These are phyloP conservation scores for Pseudocercospora fuligena DNA, from an alignment of 2,329 filamentous ascomycete species.

Conservation along the genomic window DNA sequence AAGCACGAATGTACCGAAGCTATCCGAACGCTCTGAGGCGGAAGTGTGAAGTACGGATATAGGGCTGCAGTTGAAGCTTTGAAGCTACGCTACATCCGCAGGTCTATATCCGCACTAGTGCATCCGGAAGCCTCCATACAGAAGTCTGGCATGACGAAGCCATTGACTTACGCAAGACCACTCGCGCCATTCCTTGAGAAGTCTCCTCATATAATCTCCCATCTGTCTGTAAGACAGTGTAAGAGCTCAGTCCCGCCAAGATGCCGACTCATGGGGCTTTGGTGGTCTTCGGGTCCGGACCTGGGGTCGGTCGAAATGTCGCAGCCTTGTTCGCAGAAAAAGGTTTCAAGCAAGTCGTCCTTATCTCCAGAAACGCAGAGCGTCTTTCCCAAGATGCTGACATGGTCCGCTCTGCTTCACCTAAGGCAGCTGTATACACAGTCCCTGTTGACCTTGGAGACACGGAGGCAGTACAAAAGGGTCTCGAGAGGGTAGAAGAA, in stretches of 20 bases:
- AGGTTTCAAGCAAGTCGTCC: conserved; percentile 34
- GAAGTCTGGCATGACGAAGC: too few species aligned
- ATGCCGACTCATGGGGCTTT: conserved; percentile 29
- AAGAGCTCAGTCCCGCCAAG: conserved; percentile 8
- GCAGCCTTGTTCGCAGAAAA: conserved; percentile 35
- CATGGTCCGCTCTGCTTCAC: conserved; percentile 24
- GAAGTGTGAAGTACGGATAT: too few species aligned
- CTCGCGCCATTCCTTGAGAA: not conserved
- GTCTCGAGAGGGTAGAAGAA: conserved; percentile 48
- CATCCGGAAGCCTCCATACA: too few species aligned
- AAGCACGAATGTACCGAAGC: too few species aligned
- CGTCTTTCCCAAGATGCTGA: conserved; percentile 34
- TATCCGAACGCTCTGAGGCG: too few species aligned
- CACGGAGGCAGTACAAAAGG: conserved; percentile 41
- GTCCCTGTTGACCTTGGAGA: conserved; percentile 52
- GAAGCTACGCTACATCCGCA: not conserved
- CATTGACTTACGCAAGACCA: not conserved
- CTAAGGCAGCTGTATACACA: conserved; percentile 41
- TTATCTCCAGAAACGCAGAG: conserved; percentile 32
- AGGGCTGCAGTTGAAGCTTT: not conserved
- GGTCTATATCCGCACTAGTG: not conserved
- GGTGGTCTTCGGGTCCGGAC: conserved; percentile 38
- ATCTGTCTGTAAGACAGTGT: too few species aligned
- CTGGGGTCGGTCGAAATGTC: conserved; percentile 36
- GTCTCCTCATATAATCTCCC: too few species aligned